These are phyloP conservation scores for Selaginella moellendorffii DNA, from an alignment of 75 land plant genomes.

Conservation along the genomic window DNA sequence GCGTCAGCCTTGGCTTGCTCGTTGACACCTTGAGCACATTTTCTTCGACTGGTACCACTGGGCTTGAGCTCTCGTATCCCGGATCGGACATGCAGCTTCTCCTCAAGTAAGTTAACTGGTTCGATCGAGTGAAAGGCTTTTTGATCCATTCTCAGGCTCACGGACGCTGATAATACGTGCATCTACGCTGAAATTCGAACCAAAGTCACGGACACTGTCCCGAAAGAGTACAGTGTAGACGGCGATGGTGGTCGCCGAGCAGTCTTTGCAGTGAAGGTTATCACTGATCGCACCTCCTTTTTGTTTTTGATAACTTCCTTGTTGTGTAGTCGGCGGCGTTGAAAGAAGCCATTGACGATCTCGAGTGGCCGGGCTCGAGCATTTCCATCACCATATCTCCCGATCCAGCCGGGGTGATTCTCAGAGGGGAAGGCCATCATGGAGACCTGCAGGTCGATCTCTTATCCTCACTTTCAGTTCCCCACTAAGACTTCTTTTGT, in stretches of 20 bases:
- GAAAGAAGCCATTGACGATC: constrained; percentile 85
- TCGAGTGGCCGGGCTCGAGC: constrained; percentile 96
- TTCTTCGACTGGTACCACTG: constrained; percentile 35
- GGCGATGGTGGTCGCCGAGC: constrained; percentile 46
- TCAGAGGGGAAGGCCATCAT: constrained; percentile 74
- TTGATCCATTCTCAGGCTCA: constrained; percentile 32
- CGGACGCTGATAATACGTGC: constrained; percentile 57
- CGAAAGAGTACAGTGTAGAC: constrained; percentile 73
- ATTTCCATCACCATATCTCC: constrained; percentile 45
- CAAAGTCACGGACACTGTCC: constrained; percentile 70
- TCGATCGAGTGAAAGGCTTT: not conserved
- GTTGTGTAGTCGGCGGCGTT: constrained; percentile 61
- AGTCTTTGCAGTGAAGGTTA: constrained; percentile 78
- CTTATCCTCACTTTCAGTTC: no score
- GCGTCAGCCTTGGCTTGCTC: constrained; percentile 74
- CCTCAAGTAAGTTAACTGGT: constrained; percentile 50
- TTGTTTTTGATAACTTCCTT: not conserved
- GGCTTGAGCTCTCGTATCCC: constrained; percentile 71
- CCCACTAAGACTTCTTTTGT: no score
- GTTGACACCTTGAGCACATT: constrained; percentile 74
- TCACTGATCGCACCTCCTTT: not conserved
- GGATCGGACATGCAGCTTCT: constrained; percentile 95
- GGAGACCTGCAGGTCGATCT: constrained; percentile 77
- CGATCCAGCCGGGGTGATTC: constrained; percentile 62
- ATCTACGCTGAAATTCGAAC: constrained; percentile 91